Evolutionary conservation across 108 stramenopile genomes (phyloP).

Genomic region (Ochromonas danica): DNA sequence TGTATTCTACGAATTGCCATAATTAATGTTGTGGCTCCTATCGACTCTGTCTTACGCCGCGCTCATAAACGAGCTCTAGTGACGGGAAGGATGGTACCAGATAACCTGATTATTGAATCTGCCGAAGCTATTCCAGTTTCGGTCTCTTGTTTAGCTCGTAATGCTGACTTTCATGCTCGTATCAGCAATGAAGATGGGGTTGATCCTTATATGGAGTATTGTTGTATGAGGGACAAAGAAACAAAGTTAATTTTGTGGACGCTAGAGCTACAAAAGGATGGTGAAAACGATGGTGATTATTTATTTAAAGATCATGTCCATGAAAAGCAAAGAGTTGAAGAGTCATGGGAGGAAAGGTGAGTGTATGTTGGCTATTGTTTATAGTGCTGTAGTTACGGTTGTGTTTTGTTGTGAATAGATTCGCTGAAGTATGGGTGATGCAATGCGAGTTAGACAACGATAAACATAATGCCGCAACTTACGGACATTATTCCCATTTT

Average conservation of each 20-base stretch:
- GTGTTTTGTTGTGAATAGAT: too few species aligned
- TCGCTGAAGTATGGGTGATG: too few species aligned
- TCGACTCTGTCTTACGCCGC: not conserved
- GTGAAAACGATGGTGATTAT: too few species aligned
- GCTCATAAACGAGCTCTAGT: constrained; percentile 18
- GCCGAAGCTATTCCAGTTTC: not conserved
- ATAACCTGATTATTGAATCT: constrained; percentile 17
- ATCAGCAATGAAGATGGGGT: constrained; percentile 19
- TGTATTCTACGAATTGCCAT: constrained; percentile 4
- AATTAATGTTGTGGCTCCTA: not conserved
- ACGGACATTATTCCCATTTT: too few species aligned
- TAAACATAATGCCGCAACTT: too few species aligned
- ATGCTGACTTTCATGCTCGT: not conserved
- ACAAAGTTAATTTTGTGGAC: not conserved
- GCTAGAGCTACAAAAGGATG: too few species aligned
- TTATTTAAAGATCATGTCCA: too few species aligned
- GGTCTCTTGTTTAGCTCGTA: not conserved
- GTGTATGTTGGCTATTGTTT: too few species aligned
- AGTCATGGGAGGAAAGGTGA: too few species aligned
- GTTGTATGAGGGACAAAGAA: not conserved
- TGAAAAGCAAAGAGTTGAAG: too few species aligned
- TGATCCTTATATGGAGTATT: constrained; percentile 1
- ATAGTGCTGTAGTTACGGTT: too few species aligned
- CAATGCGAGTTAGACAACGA: too few species aligned
- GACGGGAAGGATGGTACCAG: constrained; percentile 24